A percentile compares a stretch with the other conserved stretches of the same genome.
These are phyloP conservation scores for Globisporangium paddicum DNA, from an alignment of 352 stramenopile species.

Conservation along the genomic window DNA sequence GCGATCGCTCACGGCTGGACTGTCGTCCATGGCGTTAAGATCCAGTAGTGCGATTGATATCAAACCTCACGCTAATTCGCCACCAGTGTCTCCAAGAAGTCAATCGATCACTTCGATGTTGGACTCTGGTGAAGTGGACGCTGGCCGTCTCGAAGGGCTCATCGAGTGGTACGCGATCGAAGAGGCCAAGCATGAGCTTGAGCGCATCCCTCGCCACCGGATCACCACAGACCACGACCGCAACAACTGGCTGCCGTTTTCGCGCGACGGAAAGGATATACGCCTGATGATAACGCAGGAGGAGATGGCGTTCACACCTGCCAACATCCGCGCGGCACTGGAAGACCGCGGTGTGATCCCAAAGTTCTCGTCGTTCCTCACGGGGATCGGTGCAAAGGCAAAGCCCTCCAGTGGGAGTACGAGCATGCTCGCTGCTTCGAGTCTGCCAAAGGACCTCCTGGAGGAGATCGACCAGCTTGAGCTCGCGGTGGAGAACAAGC, in stretches of 20 bases:
- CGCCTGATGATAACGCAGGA: conserved; percentile 55
- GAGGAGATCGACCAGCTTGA: conserved; percentile 59
- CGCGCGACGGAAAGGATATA: conserved; percentile 49
- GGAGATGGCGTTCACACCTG: conserved; percentile 50
- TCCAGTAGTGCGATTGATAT: background rate
- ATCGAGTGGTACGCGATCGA: conserved; percentile 72
- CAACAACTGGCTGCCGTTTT: conserved; percentile 45
- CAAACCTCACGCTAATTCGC: background rate
- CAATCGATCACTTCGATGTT: background rate
- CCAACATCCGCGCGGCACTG: conserved; percentile 54
- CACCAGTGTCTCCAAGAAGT: background rate
- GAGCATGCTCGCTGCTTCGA: conserved; percentile 10
- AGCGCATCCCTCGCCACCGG: conserved; percentile 57
- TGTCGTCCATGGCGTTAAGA: background rate
- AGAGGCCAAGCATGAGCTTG: conserved; percentile 59
- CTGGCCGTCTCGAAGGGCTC: conserved; percentile 49
- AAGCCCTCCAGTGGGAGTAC: background rate
- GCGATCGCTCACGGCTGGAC: background rate
- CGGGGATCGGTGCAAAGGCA: background rate
- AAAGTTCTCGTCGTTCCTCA: conserved; percentile 16
- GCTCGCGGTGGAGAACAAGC: conserved; percentile 35
- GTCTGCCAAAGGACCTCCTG: conserved; percentile 38
- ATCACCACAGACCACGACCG: conserved; percentile 55
- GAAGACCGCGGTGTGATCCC: conserved; percentile 70
- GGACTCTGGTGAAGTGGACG: conserved; percentile 23